Base-by-base conservation (phyloP, 345 rosid species). In the Boechera retrofracta region DNA sequence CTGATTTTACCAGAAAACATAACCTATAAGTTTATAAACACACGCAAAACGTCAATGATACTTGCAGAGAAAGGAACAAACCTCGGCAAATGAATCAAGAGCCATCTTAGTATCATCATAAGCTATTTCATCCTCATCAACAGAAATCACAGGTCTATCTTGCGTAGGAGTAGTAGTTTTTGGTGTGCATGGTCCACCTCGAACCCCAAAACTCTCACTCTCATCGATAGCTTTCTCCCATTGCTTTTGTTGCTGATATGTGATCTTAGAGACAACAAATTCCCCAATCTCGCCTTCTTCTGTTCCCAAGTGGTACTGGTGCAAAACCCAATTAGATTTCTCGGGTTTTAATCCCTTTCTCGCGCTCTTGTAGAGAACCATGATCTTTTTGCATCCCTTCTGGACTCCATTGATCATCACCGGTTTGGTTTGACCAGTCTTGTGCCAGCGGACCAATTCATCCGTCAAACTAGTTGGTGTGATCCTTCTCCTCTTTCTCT, bases 391-490 rank as follows among this genome's bases (percentile, higher is more conserved):
- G 68, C 88, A 88, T 15, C 98, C 98, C 67, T 65, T 87, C 4
- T 79, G 95, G 52, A 84, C 81, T 52, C 97, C 97, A 77, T 88
- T 89, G 26, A 83, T 71, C 3, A 83, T 69, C 31, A 92, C 82
- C n/a, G 85, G 59, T 86, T 85, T 92, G 65, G 97, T 94, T 87
- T 77, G 85, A 39, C 98, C 98, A 4, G 98, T 90, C 86, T 90
- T 94, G 75, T 87, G 98, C 98, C 98, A 94, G 69, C 98, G 97
- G 6, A 85, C 90, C 39, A 76, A 76, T 51, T 84, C 93, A 73
- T 77, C 82, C 0, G 39, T 65, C 0, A 74, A 45, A 79, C 70
- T 69, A 56, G 77, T 58, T 60, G 81, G 81, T 24, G 85, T 87
- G 77, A 94, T 79, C 84, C 72, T 87, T 35, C 98, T 87, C 57